Conservation (phyloP, 768 basidiomycete genomes). For the Panaeolus cyanescens region DNA sequence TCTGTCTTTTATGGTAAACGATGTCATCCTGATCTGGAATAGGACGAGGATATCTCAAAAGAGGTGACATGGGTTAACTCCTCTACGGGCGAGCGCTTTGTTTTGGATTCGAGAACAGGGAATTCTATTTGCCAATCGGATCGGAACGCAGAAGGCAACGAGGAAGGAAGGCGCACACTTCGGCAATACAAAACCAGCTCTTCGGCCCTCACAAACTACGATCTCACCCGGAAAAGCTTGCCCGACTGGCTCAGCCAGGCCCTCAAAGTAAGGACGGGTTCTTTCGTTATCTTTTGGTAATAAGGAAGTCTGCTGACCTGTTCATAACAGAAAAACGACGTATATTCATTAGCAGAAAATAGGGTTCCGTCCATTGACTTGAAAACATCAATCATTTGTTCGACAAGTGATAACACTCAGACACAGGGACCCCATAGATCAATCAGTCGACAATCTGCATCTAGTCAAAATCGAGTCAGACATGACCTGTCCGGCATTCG, state of each 20-base stretch:
- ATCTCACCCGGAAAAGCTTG: constrained; percentile 23
- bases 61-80: constrained; percentile 65
- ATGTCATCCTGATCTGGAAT: constrained; percentile 11
- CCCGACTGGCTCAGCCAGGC: constrained; percentile 70
- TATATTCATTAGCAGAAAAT: constrained; percentile 51
- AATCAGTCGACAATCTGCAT: neutral
- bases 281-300: neutral
- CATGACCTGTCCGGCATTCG: constrained; percentile 14
- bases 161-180: constrained; percentile 26
- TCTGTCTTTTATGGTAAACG: constrained; percentile 7
- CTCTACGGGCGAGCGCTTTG: constrained; percentile 55
- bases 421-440: neutral
- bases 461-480: neutral
- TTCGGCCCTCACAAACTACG: constrained; percentile 9
- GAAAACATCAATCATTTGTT: neutral
- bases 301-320: constrained; percentile 8
- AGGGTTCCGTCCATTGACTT: constrained; percentile 41
- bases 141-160: neutral
- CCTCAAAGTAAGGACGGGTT: constrained; percentile 45
- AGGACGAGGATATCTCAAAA: constrained; percentile 25
- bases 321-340: constrained; percentile 49
- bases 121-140: constrained; percentile 51
- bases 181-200: constrained; percentile 21
- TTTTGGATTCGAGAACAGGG: constrained; percentile 70
- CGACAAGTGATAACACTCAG: constrained; percentile 5